A percentile compares a stretch with the other conserved stretches of the same genome.
Evolutionary conservation across 2,329 filamentous ascomycete species (phyloP).

Genomic region (Elsinoe ampelina): DNA sequence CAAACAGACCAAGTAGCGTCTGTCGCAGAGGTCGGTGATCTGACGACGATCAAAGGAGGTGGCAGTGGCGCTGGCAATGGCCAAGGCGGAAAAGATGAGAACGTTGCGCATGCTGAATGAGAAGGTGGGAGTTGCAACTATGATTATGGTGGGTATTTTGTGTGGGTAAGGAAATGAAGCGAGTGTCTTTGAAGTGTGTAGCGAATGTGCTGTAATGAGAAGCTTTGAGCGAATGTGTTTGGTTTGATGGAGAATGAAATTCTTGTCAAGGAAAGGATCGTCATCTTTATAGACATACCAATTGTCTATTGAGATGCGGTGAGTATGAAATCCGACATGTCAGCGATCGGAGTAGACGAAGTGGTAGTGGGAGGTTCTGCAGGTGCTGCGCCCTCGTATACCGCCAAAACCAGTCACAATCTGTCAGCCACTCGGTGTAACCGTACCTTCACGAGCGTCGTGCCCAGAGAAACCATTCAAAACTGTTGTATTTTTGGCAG

Average conservation of each 20-base stretch:
- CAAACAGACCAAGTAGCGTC: not conserved
- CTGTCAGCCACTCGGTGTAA: constrained; percentile 2
- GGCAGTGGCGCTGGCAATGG: not conserved
- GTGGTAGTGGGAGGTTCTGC: not conserved
- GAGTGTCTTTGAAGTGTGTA: not conserved
- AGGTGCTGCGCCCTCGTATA: not conserved
- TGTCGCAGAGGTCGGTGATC: constrained; percentile 2
- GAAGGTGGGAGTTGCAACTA: not conserved
- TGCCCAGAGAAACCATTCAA: not conserved
- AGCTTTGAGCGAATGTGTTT: not conserved
- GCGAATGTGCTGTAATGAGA: not conserved
- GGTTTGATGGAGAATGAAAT: not conserved
- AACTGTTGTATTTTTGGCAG: not conserved
- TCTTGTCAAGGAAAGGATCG: not conserved
- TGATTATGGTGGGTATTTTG: not conserved
- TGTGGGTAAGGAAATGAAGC: too few species aligned
- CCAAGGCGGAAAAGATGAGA: not conserved
- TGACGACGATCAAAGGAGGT: not conserved
- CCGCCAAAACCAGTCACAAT: not conserved
- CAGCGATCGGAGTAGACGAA: not conserved
- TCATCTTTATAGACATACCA: not conserved
- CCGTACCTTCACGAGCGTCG: not conserved
- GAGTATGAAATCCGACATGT: not conserved
- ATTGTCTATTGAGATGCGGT: not conserved
- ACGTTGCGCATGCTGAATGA: not conserved